Evolutionary conservation across 2,329 filamentous ascomycete species (phyloP).

Genomic region (Chaetomium olivaceum): DNA sequence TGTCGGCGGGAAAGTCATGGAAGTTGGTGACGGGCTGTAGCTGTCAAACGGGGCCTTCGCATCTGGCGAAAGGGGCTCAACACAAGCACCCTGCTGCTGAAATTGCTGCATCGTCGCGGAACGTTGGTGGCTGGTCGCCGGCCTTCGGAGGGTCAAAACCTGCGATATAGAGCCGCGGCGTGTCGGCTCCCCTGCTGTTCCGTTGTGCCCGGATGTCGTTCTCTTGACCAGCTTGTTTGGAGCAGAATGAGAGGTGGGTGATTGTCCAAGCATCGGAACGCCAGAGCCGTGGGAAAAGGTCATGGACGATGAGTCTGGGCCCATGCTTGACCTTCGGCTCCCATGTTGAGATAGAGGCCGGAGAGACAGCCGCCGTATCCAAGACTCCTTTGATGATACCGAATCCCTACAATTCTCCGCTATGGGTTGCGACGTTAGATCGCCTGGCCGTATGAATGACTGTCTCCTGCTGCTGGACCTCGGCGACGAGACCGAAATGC

Average conservation of each 20-base stretch:
- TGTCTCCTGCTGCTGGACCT: constrained; percentile 45
- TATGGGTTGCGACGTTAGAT: constrained; percentile 41
- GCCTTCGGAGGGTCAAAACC: constrained; percentile 66
- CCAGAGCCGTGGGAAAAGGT: constrained; percentile 66
- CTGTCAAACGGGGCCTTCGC: constrained; percentile 41
- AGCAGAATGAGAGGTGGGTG: constrained; percentile 49
- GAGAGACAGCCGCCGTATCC: constrained; percentile 70
- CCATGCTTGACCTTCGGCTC: constrained; percentile 64
- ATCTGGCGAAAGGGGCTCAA: constrained; percentile 25
- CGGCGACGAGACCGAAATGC: constrained; percentile 46
- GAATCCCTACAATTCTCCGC: constrained; percentile 56
- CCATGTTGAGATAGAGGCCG: constrained; percentile 65
- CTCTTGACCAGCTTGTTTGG: constrained; percentile 81
- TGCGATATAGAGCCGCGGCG: constrained; percentile 59
- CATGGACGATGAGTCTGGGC: constrained; percentile 65
- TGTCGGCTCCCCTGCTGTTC: constrained; percentile 45
- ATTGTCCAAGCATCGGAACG: constrained; percentile 59
- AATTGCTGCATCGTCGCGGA: constrained; percentile 67
- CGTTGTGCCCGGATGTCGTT: constrained; percentile 56
- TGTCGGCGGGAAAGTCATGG: constrained; percentile 3
- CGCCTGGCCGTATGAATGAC: constrained; percentile 45
- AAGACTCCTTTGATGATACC: constrained; percentile 64
- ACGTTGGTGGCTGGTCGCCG: constrained; percentile 77
- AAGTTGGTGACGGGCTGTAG: constrained; percentile 31
- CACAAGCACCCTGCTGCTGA: constrained; percentile 32